These are phyloP conservation scores for Leishmania amazonensis DNA, from an alignment of 208 protist genomes.

Conservation along the genomic window DNA sequence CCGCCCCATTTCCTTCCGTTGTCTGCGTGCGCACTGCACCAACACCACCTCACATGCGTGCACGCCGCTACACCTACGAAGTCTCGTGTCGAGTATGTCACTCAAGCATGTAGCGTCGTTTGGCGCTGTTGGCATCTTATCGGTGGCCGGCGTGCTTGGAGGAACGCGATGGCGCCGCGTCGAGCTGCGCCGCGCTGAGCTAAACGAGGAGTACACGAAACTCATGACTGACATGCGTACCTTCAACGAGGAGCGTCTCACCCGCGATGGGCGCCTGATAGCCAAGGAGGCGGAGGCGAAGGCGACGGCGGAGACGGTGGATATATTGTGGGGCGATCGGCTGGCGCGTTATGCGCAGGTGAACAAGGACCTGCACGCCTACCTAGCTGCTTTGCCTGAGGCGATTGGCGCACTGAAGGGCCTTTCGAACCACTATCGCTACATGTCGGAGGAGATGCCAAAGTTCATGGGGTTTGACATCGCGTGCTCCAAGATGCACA, in stretches of 20 bases:
- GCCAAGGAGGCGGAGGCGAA: constrained; percentile 41
- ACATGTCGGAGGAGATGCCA: constrained; percentile 79
- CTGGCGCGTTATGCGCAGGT: constrained; percentile 69
- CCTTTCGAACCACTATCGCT: constrained; percentile 78
- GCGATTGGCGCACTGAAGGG: constrained; percentile 68
- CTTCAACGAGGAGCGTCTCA: constrained; percentile 50
- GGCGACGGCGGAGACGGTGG: constrained; percentile 56
- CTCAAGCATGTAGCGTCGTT: constrained; percentile 31
- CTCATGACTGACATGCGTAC: constrained; percentile 44
- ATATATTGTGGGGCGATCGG: constrained; percentile 76
- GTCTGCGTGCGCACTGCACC: background rate
- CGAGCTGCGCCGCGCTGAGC: constrained; percentile 50
- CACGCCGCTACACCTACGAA: background rate
- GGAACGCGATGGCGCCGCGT: constrained; percentile 54
- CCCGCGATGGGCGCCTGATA: constrained; percentile 36
- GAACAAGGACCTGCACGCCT: constrained; percentile 66
- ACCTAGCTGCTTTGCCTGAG: constrained; percentile 73
- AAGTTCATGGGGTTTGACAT: constrained; percentile 84
- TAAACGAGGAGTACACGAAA: constrained; percentile 73
- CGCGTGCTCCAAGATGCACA: constrained; percentile 79
- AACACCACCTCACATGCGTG: background rate
- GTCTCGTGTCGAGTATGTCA: constrained; percentile 29
- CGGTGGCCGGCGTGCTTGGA: constrained; percentile 35
- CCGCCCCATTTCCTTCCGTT: background rate
- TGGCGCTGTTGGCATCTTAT: constrained; percentile 36